phyloP scores from a whole-genome alignment of 768 basidiomycete genomes.

The Nidularia sp. region DNA sequence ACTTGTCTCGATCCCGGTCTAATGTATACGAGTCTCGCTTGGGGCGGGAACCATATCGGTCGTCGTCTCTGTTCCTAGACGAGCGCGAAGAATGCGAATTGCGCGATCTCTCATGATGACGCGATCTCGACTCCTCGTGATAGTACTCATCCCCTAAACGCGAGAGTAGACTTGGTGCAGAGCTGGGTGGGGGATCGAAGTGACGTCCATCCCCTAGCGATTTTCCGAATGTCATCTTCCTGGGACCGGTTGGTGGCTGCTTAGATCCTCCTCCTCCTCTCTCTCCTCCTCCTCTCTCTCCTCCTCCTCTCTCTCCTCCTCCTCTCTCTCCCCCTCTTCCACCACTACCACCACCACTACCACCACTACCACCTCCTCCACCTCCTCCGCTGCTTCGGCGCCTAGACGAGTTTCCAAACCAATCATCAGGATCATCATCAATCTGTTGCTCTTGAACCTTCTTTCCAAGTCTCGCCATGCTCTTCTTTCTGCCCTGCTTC shows the following conservation, averaged over 20 bases:
- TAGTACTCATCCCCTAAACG: constrained; percentile 10
- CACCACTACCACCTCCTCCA: too few relatives aligned
- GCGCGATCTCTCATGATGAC: neutral
- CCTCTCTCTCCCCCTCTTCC: too few relatives aligned
- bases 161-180: neutral
- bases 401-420: constrained; percentile 47
- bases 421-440: constrained; percentile 59
- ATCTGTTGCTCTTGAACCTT: constrained; percentile 35
- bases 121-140: neutral
- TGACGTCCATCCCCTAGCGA: constrained; percentile 20
- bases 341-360: too few relatives aligned
- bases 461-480: constrained; percentile 50
- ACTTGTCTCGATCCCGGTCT: constrained; percentile 8
- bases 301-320: too few relatives aligned
- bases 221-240: constrained; percentile 28
- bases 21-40: too few relatives aligned
- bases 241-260: constrained; percentile 9
- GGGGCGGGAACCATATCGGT: constrained; percentile 13
- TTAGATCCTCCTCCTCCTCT: too few relatives aligned
- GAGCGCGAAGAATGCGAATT: neutral
- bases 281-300: too few relatives aligned
- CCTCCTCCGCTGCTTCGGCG: constrained; percentile 11
- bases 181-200: neutral
- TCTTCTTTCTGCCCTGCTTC: constrained; percentile 57
- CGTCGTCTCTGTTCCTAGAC: constrained; percentile 9